These are phyloP conservation scores for Phytophthora megakarya DNA, from an alignment of 352 stramenopile species.

Conservation along the genomic window DNA sequence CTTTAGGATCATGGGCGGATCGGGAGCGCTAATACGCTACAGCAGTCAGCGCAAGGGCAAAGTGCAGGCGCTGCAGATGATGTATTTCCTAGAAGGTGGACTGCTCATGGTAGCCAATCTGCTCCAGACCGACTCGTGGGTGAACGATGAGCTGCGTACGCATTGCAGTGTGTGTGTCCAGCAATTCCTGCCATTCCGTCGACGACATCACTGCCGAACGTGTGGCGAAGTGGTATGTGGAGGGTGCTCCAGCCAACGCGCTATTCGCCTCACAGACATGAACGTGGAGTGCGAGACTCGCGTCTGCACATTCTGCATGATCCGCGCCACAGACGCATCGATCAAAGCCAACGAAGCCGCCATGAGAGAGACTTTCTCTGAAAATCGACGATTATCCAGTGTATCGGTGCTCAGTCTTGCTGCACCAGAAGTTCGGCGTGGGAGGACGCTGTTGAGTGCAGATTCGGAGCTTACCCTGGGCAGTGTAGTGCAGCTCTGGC, in stretches of 20 bases:
- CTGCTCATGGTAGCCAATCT: constrained; percentile 74
- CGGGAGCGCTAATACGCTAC: constrained; percentile 16
- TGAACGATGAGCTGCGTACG: constrained; percentile 68
- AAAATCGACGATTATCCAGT: constrained; percentile 23
- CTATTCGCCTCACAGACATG: constrained; percentile 76
- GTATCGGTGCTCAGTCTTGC: constrained; percentile 38
- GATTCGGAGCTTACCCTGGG: constrained; percentile 67
- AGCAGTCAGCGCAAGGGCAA: constrained; percentile 26
- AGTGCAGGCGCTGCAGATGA: constrained; percentile 47
- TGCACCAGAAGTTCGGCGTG: constrained; percentile 15
- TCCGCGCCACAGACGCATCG: constrained; percentile 71
- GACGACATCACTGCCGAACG: constrained; percentile 80
- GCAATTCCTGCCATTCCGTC: constrained; percentile 80
- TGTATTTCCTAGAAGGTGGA: constrained; percentile 80
- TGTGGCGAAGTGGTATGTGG: constrained; percentile 78
- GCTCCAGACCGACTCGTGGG: constrained; percentile 68
- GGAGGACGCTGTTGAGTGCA: constrained; percentile 55
- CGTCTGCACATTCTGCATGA: constrained; percentile 84
- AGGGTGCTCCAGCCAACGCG: constrained; percentile 73
- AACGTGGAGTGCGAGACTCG: constrained; percentile 80
- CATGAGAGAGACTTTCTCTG: constrained; percentile 36
- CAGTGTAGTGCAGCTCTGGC: constrained; percentile 73
- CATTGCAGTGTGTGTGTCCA: constrained; percentile 85
- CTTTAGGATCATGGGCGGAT: constrained; percentile 18
- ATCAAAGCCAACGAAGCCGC: constrained; percentile 60